Conservation (phyloP, 2,329 filamentous ascomycete species). For the Keithomyces neogunnii region DNA sequence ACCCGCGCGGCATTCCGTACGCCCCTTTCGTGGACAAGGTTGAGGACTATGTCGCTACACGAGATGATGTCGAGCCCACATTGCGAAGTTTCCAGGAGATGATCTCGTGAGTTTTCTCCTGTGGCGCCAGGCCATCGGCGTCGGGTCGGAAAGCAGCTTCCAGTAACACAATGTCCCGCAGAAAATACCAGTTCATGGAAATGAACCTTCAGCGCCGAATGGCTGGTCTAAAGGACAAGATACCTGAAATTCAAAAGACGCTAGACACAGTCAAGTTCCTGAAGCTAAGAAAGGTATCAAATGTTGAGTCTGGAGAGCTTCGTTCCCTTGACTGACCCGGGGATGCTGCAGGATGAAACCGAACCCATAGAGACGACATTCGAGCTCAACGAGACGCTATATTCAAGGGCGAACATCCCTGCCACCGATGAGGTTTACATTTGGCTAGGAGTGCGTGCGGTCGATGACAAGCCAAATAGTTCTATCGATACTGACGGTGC, state of each 20-base stretch:
- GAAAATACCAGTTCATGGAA: slow-evolving; percentile 99
- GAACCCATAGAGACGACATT: slow-evolving; percentile 87
- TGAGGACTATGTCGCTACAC: slow-evolving; percentile 75
- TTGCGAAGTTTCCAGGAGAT: slow-evolving; percentile 84
- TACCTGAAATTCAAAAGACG: slow-evolving; percentile 95
- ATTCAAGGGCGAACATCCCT: slow-evolving; percentile 75
- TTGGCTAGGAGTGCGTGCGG: slow-evolving; percentile 69
- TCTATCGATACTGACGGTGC: background rate
- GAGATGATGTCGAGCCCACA: slow-evolving; percentile 71
- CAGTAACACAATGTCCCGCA: slow-evolving; percentile 26
- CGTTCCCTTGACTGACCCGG: background rate
- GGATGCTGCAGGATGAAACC: slow-evolving; percentile 32
- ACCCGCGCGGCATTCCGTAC: slow-evolving; percentile 74
- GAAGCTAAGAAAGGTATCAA: slow-evolving; percentile 60
- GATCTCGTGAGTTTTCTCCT: slow-evolving; percentile 61
- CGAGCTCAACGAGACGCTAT: slow-evolving; percentile 93
- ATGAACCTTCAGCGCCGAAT: slow-evolving; percentile 80
- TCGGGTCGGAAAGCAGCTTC: background rate
- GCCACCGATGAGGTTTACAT: slow-evolving; percentile 88
- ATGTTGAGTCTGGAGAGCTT: background rate
- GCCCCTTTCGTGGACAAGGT: slow-evolving; percentile 83
- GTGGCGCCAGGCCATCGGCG: background rate
- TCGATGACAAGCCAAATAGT: background rate
- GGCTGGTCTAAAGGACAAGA: slow-evolving; percentile 80
- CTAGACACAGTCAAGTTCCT: slow-evolving; percentile 85